Evolutionary conservation across 331 rosid species (phyloP).

Genomic region (Quercus lobata): DNA sequence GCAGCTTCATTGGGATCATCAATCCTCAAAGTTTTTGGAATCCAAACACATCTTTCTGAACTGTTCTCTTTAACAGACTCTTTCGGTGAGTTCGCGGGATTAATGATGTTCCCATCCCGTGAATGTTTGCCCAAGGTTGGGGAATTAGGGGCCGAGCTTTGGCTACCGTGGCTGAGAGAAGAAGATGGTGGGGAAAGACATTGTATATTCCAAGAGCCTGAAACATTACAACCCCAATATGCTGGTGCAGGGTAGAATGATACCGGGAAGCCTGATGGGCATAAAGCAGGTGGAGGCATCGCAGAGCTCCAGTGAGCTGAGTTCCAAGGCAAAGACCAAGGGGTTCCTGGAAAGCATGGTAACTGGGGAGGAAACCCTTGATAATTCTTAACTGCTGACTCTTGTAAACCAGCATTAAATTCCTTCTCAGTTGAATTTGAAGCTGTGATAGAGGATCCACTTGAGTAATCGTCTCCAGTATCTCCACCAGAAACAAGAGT

Average conservation of each 20-base stretch:
- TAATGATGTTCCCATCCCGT: slow-evolving; percentile 49
- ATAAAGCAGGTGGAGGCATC: slow-evolving; percentile 47
- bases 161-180: slow-evolving; percentile 24
- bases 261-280: slow-evolving; percentile 52
- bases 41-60: slow-evolving; percentile 43
- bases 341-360: slow-evolving; percentile 42
- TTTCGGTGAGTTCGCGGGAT: slow-evolving; percentile 28
- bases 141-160: slow-evolving; percentile 30
- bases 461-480: slow-evolving; percentile 38
- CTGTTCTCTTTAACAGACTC: slow-evolving; percentile 23
- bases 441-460: slow-evolving; percentile 55
- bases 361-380: slow-evolving; percentile 50
- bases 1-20: slow-evolving; percentile 65
- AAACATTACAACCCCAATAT: slow-evolving; percentile 55
- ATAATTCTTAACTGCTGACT: slow-evolving; percentile 29
- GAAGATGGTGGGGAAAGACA: slow-evolving; percentile 43
- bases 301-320: slow-evolving; percentile 41
- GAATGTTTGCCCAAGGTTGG: slow-evolving; percentile 60
- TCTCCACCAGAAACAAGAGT: slow-evolving; percentile 27
- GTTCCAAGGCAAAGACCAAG: slow-evolving; percentile 58
- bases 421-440: slow-evolving; percentile 48
- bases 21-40: slow-evolving; percentile 63
- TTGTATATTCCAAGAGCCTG: slow-evolving; percentile 55
- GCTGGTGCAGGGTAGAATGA: slow-evolving; percentile 47
- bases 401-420: slow-evolving; percentile 26